Evolutionary conservation across 2,329 filamentous ascomycete species (phyloP).

Genomic region (Fusarium multiceps): DNA sequence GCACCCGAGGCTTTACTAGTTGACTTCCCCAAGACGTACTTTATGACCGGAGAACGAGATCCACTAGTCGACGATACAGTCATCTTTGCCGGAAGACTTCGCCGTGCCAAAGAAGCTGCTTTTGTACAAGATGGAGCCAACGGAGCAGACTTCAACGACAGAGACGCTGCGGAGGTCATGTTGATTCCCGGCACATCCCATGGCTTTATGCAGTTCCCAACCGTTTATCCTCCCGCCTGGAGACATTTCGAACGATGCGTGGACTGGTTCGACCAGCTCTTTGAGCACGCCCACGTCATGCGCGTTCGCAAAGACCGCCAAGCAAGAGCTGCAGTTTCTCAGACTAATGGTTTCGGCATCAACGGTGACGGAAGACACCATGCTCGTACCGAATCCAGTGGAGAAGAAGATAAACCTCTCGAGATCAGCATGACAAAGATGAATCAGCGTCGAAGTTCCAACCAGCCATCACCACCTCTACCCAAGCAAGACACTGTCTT

Average conservation of each 20-base stretch:
- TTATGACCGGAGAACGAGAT: conserved; percentile 94
- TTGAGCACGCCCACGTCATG: conserved; percentile 63
- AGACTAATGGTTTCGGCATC: conserved; percentile 23
- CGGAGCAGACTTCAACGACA: conserved; percentile 55
- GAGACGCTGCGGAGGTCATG: conserved; percentile 72
- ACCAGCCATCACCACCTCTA: conserved; percentile 25
- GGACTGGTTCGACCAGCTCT: conserved; percentile 84
- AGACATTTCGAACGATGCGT: conserved; percentile 83
- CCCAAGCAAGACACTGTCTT: conserved; percentile 19
- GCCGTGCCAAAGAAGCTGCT: conserved; percentile 76
- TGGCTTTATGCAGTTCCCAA: conserved; percentile 92
- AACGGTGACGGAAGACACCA: conserved; percentile 47
- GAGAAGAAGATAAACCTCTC: conserved; percentile 82
- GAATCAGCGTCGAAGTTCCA: conserved; percentile 50
- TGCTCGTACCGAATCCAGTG: conserved; percentile 68
- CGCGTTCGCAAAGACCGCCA: conserved; percentile 44
- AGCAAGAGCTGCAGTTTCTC: conserved; percentile 12
- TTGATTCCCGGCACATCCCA: conserved; percentile 91
- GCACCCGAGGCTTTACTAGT: conserved; percentile 86
- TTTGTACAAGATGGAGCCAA: conserved; percentile 24
- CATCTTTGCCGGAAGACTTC: conserved; percentile 90
- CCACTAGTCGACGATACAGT: conserved; percentile 97
- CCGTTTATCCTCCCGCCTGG: conserved; percentile 90
- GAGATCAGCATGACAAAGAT: conserved; percentile 78
- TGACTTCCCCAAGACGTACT: conserved; percentile 93